Evolutionary conservation across 148 eudicot genomes (phyloP).

Genomic region (Chenopodium album): DNA sequence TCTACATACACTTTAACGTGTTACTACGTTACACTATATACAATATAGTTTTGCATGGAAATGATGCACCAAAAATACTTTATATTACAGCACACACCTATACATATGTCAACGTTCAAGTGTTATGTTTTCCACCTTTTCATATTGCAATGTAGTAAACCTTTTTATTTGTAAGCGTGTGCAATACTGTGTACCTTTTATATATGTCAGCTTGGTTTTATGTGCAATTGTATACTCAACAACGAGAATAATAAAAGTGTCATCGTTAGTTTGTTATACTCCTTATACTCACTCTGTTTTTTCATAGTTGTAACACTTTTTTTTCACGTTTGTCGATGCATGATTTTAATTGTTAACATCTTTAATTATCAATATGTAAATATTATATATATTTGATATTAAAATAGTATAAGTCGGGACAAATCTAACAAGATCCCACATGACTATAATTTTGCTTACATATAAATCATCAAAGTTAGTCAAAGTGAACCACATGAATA

Average conservation of each 20-base stretch:
- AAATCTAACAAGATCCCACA: too few species aligned
- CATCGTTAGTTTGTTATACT: neutral
- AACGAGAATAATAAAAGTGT: neutral
- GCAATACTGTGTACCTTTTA: neutral
- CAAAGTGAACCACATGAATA: too few species aligned
- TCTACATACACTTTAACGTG: conserved; percentile 2
- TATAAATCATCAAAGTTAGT: too few species aligned
- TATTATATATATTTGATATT: too few species aligned
- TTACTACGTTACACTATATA: conserved; percentile 5
- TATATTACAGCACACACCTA: neutral
- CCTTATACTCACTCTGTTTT: too few species aligned
- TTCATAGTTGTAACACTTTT: too few species aligned
- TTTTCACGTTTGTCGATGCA: too few species aligned
- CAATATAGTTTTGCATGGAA: conserved; percentile 9
- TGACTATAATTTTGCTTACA: too few species aligned
- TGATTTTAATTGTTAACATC: too few species aligned
- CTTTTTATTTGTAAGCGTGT: neutral
- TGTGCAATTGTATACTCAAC: neutral
- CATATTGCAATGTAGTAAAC: neutral
- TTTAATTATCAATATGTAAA: too few species aligned
- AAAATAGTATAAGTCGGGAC: too few species aligned
- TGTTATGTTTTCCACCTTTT: neutral
- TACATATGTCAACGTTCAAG: conserved; percentile 4
- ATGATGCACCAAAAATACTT: conserved; percentile 4
- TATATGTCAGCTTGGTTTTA: neutral